Conservation (phyloP, 352 stramenopile genomes). For the Phytophthora nicotianae region DNA sequence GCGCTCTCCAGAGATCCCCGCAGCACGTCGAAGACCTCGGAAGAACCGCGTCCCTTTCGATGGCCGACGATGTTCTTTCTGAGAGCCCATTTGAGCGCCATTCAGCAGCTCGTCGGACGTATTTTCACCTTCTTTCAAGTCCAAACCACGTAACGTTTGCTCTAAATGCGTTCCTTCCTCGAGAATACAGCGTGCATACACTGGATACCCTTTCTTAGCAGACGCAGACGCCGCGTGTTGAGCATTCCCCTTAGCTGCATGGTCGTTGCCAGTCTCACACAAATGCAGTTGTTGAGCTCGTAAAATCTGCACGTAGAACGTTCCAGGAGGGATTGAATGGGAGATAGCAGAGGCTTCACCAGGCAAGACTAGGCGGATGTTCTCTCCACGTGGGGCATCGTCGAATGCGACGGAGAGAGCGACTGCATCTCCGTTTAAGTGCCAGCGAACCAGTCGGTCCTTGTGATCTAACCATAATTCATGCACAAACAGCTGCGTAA, state of each 20-base stretch:
- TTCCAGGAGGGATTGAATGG: conserved; percentile 74
- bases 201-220: conserved; percentile 54
- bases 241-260: conserved; percentile 18
- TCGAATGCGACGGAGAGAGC: conserved; percentile 84
- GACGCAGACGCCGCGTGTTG: conserved; percentile 10
- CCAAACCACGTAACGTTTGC: conserved; percentile 70
- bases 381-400: conserved; percentile 63
- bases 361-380: conserved; percentile 78
- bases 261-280: conserved; percentile 34
- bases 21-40: conserved; percentile 72
- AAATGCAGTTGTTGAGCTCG: conserved; percentile 69
- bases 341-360: conserved; percentile 76
- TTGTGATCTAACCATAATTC: conserved; percentile 89
- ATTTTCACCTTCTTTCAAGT: conserved; percentile 41
- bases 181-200: conserved; percentile 80
- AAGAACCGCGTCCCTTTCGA: conserved; percentile 75
- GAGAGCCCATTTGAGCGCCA: conserved; percentile 17
- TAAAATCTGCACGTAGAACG: conserved; percentile 84
- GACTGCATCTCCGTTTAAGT: conserved; percentile 83
- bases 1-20: conserved; percentile 76
- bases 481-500: conserved; percentile 87
- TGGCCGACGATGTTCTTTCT: conserved; percentile 48
- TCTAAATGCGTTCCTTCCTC: conserved; percentile 81
- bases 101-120: conserved; percentile 32
- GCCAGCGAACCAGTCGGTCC: conserved; percentile 80